A percentile compares a stretch with the other conserved stretches of the same genome.
Evolutionary conservation across 1,284 basidiomycete species (phyloP).

Genomic region (Malassezia sp.): DNA sequence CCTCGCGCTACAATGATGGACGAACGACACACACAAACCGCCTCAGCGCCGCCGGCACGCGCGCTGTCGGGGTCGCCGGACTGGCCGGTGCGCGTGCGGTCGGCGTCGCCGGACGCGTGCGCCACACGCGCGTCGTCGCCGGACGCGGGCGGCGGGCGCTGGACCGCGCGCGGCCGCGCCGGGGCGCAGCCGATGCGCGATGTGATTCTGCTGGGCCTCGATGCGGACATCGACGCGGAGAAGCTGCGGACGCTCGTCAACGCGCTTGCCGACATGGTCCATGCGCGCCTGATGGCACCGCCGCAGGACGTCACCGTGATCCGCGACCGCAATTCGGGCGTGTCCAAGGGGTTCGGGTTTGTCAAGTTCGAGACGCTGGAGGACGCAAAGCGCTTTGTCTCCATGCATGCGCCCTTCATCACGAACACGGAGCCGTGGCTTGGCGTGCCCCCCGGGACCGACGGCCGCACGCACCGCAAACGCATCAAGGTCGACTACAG

Average conservation of each 20-base stretch:
- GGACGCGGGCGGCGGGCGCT: background rate
- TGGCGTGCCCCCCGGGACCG: conserved; percentile 1
- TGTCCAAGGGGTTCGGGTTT: conserved; percentile 15
- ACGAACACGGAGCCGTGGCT: conserved; percentile 14
- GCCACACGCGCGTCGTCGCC: too few relatives aligned
- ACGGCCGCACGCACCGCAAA: conserved; percentile 8
- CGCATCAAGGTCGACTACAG: conserved; percentile 18
- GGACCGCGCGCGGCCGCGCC: conserved; percentile 2
- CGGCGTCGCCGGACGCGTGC: too few relatives aligned
- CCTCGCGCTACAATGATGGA: too few relatives aligned
- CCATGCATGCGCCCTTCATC: conserved; percentile 14
- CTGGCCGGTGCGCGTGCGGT: too few relatives aligned
- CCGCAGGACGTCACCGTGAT: conserved; percentile 17
- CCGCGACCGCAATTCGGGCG: conserved; percentile 14
- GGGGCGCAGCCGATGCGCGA: conserved; percentile 15
- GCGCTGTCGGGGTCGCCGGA: too few relatives aligned
- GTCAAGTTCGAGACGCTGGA: conserved; percentile 18
- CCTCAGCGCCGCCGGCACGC: background rate
- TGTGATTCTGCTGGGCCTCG: conserved; percentile 15
- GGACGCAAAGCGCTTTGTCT: conserved; percentile 16
- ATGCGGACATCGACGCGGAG: conserved; percentile 14
- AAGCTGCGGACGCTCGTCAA: conserved; percentile 12
- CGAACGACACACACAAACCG: too few relatives aligned
- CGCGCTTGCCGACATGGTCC: conserved; percentile 13
- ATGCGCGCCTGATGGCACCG: conserved; percentile 13